phyloP scores from a whole-genome alignment of 192 early-diverging fungal species.

The Rhizophagus clarus region DNA sequence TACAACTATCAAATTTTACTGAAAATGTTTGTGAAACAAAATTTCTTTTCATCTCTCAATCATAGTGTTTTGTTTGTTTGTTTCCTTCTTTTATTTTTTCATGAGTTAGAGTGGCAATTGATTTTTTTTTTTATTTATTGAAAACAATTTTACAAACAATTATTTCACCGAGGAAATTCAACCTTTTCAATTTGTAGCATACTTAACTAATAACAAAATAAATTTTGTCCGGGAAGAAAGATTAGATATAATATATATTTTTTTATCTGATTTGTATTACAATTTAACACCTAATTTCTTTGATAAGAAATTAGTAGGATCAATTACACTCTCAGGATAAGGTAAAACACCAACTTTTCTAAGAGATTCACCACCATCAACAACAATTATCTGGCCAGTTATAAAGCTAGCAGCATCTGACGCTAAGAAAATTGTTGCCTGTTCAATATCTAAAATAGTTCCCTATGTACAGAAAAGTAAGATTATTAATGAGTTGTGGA shows the following conservation, averaged over 20 bases:
- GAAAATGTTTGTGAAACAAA: background rate
- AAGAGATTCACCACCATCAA: constrained; percentile 65
- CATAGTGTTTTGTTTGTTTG: background rate
- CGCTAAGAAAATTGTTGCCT: constrained; percentile 68
- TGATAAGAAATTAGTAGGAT: constrained; percentile 1
- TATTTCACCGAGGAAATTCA: background rate
- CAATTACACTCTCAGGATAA: constrained; percentile 23
- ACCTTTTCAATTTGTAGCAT: background rate
- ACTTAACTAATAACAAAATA: background rate
- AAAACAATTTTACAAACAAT: background rate
- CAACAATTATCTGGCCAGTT: constrained; percentile 56
- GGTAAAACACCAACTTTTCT: constrained; percentile 4
- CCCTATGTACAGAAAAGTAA: constrained; percentile 39
- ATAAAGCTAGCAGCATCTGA: constrained; percentile 63
- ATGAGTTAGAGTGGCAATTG: background rate
- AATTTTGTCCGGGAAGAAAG: background rate
- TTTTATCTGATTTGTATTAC: background rate
- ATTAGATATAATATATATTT: background rate
- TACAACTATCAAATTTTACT: background rate
- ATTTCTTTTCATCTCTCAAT: background rate
- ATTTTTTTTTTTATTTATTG: background rate
- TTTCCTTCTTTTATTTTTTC: background rate
- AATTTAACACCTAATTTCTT: background rate
- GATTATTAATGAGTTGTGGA: background rate
- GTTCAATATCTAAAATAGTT: constrained; percentile 66